These are phyloP conservation scores for Rosa hybrid DNA, from an alignment of 331 rosid genomes.

Conservation along the genomic window DNA sequence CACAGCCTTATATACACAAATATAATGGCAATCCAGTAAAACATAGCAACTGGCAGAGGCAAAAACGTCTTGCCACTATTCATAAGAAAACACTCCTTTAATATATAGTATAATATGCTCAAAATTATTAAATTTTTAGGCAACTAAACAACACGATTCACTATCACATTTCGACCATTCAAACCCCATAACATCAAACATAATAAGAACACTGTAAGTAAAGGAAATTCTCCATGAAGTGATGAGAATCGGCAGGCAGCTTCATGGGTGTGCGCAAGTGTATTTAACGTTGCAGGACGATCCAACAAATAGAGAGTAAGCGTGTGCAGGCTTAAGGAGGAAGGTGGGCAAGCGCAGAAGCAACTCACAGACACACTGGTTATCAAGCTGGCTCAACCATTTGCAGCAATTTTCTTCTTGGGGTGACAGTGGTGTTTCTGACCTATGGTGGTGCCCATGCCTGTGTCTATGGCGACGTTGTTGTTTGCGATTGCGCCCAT, in stretches of 20 bases:
- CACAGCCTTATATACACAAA: no score
- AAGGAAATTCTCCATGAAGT: background rate
- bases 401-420: slow-evolving; percentile 63
- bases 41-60: no score
- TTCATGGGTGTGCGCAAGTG: slow-evolving; percentile 54
- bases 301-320: slow-evolving; percentile 45
- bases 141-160: slow-evolving; percentile 1
- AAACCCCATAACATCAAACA: background rate
- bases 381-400: slow-evolving; percentile 70
- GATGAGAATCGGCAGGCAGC: background rate
- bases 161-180: background rate
- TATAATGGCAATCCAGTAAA: no score
- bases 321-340: slow-evolving; percentile 62
- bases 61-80: no score
- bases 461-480: slow-evolving; percentile 12
- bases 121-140: background rate
- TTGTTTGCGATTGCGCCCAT: background rate
- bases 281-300: slow-evolving; percentile 54
- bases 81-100: no score
- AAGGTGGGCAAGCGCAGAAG: slow-evolving; percentile 61
- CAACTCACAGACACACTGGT: slow-evolving; percentile 68
- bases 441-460: slow-evolving; percentile 5
- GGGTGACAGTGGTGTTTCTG: slow-evolving; percentile 33
- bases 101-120: no score
- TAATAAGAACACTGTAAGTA: background rate